These are phyloP conservation scores for fission yeast (Schizosaccharomyces pombe) DNA, from an alignment of 805 yeast species.

Conservation along the genomic window DNA sequence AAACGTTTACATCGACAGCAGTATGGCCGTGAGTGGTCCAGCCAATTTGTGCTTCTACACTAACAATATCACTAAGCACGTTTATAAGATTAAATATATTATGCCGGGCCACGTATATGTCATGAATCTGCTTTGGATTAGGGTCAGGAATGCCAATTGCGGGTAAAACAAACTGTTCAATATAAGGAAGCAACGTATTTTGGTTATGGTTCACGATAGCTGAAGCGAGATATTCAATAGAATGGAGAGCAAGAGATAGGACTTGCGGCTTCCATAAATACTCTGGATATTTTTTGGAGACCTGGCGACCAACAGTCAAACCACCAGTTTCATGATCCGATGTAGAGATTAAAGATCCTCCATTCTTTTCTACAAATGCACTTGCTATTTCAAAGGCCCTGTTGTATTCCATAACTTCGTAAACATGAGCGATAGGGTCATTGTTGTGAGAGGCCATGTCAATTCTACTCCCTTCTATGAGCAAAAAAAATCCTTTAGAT, in stretches of 20 bases:
- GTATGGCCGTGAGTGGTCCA: slow-evolving; percentile 95
- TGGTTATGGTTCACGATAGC: slow-evolving; percentile 7
- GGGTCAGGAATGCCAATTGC: slow-evolving; percentile 45
- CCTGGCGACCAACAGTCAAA: slow-evolving; percentile 63
- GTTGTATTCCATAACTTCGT: slow-evolving; percentile 74
- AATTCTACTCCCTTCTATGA: slow-evolving; percentile 54
- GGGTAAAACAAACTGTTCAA: slow-evolving; percentile 28
- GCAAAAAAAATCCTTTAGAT: slow-evolving; percentile 41
- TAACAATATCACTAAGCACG: slow-evolving; percentile 42
- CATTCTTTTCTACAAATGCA: slow-evolving; percentile 29
- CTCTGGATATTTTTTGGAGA: slow-evolving; percentile 48
- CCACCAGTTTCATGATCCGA: slow-evolving; percentile 97
- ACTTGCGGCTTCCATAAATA: slow-evolving; percentile 73
- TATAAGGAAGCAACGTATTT: slow-evolving; percentile 2
- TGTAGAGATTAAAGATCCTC: slow-evolving; percentile 55
- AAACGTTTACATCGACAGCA: slow-evolving; percentile 85
- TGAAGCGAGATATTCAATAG: slow-evolving; percentile 38
- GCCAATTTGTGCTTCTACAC: slow-evolving; percentile 71
- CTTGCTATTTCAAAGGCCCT: slow-evolving; percentile 53
- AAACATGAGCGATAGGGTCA: slow-evolving; percentile 84
- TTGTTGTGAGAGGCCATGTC: slow-evolving; percentile 90
- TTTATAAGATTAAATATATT: slow-evolving; percentile 17
- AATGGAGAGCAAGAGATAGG: slow-evolving; percentile 41
- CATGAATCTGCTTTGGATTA: slow-evolving; percentile 28
- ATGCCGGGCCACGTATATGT: slow-evolving; percentile 18